These are phyloP conservation scores for Pestalotiopsis fici DNA, from an alignment of 2,329 filamentous ascomycete species.

Conservation along the genomic window DNA sequence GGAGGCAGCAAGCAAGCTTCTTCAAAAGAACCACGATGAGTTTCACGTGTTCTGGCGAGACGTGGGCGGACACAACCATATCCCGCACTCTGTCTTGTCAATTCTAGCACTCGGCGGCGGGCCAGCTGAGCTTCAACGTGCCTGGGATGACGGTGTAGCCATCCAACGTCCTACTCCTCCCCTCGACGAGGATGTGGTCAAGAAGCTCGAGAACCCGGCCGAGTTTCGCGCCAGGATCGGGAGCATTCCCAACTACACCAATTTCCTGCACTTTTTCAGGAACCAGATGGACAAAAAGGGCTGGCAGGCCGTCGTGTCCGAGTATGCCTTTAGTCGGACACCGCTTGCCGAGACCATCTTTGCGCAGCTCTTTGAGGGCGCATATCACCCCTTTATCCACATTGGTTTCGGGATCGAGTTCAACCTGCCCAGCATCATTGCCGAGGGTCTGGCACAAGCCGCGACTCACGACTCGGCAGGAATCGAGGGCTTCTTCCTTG, in stretches of 20 bases:
- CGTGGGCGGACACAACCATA: conserved; percentile 29
- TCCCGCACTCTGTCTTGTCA: conserved; percentile 29
- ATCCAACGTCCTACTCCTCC: conserved; percentile 26
- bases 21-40: conserved; percentile 30
- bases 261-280: conserved; percentile 66
- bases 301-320: conserved; percentile 54
- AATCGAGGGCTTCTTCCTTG: conserved; percentile 46
- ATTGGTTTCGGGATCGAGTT: conserved; percentile 71
- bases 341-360: conserved; percentile 61
- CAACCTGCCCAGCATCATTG: conserved; percentile 64
- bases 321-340: conserved; percentile 61
- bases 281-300: conserved; percentile 59
- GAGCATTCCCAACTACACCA: conserved; percentile 43
- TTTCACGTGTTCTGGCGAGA: conserved; percentile 32
- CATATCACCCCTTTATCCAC: conserved; percentile 69
- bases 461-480: conserved; percentile 53
- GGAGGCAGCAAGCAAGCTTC: conserved; percentile 21
- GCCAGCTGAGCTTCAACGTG: conserved; percentile 21
- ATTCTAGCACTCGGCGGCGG: conserved; percentile 26
- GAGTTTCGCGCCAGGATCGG: conserved; percentile 23
- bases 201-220: conserved; percentile 15
- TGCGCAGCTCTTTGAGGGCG: conserved; percentile 46
- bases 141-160: conserved; percentile 24
- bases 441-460: conserved; percentile 66
- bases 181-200: conserved; percentile 18